A percentile compares a stretch with the other conserved stretches of the same genome.
These are phyloP conservation scores for Leccinum fuscescens DNA, from an alignment of 1,284 basidiomycete genomes.

Conservation along the genomic window DNA sequence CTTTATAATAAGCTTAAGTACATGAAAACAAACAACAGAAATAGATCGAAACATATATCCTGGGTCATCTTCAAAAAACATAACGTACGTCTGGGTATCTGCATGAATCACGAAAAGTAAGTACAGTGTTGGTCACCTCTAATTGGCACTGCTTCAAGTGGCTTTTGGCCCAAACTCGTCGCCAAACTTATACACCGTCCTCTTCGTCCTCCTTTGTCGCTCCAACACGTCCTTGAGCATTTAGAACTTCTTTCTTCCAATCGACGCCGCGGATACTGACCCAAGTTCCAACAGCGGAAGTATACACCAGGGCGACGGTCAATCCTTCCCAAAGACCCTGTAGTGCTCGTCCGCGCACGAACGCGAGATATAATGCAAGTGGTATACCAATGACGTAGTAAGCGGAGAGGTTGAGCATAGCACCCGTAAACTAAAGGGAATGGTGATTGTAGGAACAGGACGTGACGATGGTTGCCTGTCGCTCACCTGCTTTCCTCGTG, in stretches of 20 bases:
- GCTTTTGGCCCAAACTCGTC: not conserved
- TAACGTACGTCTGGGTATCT: not conserved
- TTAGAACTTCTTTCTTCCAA: slow-evolving; percentile 62
- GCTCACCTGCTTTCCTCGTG: slow-evolving; percentile 68
- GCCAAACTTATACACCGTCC: not conserved
- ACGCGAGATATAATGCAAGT: slow-evolving; percentile 65
- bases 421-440: slow-evolving; percentile 46
- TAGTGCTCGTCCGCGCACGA: slow-evolving; percentile 47
- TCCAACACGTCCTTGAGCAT: slow-evolving; percentile 40
- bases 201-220: slow-evolving; percentile 15
- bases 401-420: slow-evolving; percentile 60
- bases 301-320: slow-evolving; percentile 59
- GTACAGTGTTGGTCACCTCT: not conserved
- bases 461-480: not conserved
- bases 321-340: slow-evolving; percentile 71
- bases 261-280: slow-evolving; percentile 50
- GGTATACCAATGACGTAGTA: slow-evolving; percentile 72
- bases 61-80: not conserved
- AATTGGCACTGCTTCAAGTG: not conserved
- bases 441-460: not conserved
- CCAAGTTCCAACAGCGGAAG: slow-evolving; percentile 48
- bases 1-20: not conserved
- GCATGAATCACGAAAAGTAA: not conserved
- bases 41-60: not conserved
- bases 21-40: not conserved